Evolutionary conservation across 345 rosid species (phyloP).

Genomic region (Streptanthus diversifolius): DNA sequence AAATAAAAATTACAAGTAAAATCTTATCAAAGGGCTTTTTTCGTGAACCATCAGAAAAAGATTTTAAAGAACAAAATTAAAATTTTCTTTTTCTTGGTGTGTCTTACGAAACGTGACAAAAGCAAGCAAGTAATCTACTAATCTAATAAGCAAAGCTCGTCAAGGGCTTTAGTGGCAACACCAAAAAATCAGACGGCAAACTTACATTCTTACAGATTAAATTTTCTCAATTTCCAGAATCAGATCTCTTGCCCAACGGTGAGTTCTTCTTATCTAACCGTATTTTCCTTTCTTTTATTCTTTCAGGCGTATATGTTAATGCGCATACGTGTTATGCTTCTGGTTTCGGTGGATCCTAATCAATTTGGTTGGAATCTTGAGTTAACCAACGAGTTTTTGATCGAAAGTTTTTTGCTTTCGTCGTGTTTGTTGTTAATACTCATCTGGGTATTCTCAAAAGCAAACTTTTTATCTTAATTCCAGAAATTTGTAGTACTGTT

Average conservation of each 20-base stretch:
- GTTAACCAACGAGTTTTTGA: background rate
- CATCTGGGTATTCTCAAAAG: constrained; percentile 25
- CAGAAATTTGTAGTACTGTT: background rate
- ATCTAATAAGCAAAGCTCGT: too few relatives aligned
- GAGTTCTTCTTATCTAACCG: constrained; percentile 6
- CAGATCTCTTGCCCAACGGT: constrained; percentile 19
- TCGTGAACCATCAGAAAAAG: too few relatives aligned
- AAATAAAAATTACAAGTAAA: too few relatives aligned
- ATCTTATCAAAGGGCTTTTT: too few relatives aligned
- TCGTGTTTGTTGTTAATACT: constrained; percentile 6
- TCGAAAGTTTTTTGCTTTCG: background rate
- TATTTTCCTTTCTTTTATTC: background rate
- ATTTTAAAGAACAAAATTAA: too few relatives aligned
- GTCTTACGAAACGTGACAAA: too few relatives aligned
- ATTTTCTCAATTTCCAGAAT: background rate
- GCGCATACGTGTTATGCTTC: constrained; percentile 5
- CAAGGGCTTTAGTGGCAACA: too few relatives aligned
- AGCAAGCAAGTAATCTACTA: too few relatives aligned
- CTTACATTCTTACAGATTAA: background rate
- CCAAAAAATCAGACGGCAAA: background rate
- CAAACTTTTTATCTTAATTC: constrained; percentile 2
- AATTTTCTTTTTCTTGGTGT: too few relatives aligned
- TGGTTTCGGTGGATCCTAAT: constrained; percentile 11
- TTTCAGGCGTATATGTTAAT: too few relatives aligned
- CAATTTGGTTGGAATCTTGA: background rate